Percentiles rank a stretch among this genome's conserved stretches.
Evolutionary conservation across 2,329 filamentous ascomycete species (phyloP).

Genomic region (Pestalotiopsis sp.): DNA sequence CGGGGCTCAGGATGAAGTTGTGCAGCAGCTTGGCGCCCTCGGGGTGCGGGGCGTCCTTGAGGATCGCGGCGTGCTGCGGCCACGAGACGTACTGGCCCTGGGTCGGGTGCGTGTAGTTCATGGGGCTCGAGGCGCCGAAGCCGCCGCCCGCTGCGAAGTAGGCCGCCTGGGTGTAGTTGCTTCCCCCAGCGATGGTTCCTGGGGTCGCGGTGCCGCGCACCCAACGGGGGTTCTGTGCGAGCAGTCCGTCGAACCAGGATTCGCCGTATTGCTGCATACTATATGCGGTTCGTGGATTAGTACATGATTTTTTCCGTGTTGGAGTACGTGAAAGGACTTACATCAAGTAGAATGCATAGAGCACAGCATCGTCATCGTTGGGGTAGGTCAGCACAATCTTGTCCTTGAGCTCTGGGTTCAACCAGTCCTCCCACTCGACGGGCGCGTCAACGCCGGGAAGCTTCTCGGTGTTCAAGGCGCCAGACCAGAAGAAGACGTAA

Average conservation of each 20-base stretch:
- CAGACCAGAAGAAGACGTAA: slow-evolving; percentile 38
- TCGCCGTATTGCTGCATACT: slow-evolving; percentile 42
- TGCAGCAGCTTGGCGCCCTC: slow-evolving; percentile 53
- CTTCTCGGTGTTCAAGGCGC: slow-evolving; percentile 38
- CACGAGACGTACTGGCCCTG: slow-evolving; percentile 47
- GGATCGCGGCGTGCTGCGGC: slow-evolving; percentile 50
- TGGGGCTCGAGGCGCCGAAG: slow-evolving; percentile 17
- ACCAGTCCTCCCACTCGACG: slow-evolving; percentile 42
- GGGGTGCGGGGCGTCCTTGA: slow-evolving; percentile 48
- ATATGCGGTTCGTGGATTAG: neutral
- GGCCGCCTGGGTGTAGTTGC: slow-evolving; percentile 31
- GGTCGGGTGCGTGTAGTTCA: slow-evolving; percentile 32
- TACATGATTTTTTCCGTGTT: neutral
- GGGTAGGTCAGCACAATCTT: slow-evolving; percentile 58
- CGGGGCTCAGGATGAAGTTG: slow-evolving; percentile 45
- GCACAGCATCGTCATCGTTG: slow-evolving; percentile 59
- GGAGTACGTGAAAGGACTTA: slow-evolving; percentile 25
- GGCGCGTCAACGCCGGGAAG: slow-evolving; percentile 33
- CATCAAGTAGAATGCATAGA: slow-evolving; percentile 52
- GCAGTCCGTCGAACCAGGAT: slow-evolving; percentile 47
- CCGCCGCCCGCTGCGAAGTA: slow-evolving; percentile 31
- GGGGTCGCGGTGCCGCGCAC: slow-evolving; percentile 53
- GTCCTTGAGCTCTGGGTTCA: slow-evolving; percentile 52
- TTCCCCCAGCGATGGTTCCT: slow-evolving; percentile 29
- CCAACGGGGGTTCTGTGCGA: slow-evolving; percentile 53